Conservation (phyloP, 2,329 filamentous ascomycete species). For the Ophiocordyceps camponoti-rufipedis region DNA sequence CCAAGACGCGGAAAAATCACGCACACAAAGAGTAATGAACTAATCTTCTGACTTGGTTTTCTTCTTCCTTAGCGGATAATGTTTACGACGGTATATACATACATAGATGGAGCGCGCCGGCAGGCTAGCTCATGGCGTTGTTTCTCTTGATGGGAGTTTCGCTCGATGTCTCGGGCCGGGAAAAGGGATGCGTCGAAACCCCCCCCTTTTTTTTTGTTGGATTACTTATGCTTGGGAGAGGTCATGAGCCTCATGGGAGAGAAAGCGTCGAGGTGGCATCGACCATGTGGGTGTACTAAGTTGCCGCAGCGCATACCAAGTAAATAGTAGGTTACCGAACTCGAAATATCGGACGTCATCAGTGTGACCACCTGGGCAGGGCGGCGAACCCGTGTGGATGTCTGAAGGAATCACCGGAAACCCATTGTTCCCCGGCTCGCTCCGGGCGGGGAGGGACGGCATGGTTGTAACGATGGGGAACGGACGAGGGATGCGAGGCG, state of each 20-base stretch:
- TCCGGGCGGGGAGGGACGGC: no score
- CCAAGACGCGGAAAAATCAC: background rate
- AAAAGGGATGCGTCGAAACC: background rate
- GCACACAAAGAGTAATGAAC: conserved; percentile 1
- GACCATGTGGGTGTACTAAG: no score
- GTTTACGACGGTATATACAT: conserved; percentile 8
- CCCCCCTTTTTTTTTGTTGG: background rate
- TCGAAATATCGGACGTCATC: no score
- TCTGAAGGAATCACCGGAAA: no score
- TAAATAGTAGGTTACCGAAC: no score
- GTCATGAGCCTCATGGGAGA: background rate
- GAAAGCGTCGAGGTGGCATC: no score
- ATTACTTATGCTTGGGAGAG: background rate
- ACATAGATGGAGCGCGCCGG: conserved; percentile 3
- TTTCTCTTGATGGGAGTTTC: background rate
- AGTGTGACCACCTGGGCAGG: no score
- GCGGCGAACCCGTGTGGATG: no score
- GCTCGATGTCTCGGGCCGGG: background rate
- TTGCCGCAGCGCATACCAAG: no score
- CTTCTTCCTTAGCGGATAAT: conserved; percentile 6
- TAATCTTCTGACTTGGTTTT: conserved; percentile 2
- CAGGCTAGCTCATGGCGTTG: background rate
- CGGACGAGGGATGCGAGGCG: no score
- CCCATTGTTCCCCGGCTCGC: no score
- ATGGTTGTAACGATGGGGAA: no score